A percentile compares a stretch with the other conserved stretches of the same genome.
Conservation (phyloP, 2,329 filamentous ascomycete genomes). For the Nigrograna mackinnonii region DNA sequence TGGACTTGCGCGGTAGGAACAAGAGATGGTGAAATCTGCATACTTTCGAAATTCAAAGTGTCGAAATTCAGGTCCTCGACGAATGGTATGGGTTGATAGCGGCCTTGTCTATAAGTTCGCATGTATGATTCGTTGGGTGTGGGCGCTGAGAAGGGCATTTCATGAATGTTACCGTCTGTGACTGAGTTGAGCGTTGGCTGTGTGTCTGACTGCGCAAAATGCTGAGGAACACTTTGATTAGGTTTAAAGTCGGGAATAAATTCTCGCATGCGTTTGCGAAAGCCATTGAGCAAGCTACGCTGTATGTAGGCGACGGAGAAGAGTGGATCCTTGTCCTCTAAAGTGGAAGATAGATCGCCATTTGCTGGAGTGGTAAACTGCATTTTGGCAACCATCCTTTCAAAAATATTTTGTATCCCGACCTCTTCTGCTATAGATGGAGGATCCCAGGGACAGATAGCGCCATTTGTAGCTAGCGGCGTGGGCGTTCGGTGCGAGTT, state of each 20-base stretch:
- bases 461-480: background rate
- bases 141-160: background rate
- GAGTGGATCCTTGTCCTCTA: slow-evolving; percentile 1
- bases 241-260: background rate
- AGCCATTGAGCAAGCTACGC: background rate
- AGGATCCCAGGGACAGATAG: slow-evolving; percentile 15
- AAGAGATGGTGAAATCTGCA: slow-evolving; percentile 2
- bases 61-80: background rate
- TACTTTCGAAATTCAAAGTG: slow-evolving; percentile 18
- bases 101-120: background rate
- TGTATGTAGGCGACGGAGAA: background rate
- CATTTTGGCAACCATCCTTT: slow-evolving; percentile 19
- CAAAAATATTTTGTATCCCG: slow-evolving; percentile 15
- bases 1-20: background rate
- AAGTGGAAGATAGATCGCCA: background rate
- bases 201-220: background rate
- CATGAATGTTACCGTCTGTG: background rate
- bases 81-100: slow-evolving; percentile 3
- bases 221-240: background rate
- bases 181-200: background rate
- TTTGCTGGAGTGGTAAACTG: slow-evolving; percentile 14
- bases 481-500: background rate
- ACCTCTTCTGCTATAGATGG: slow-evolving; percentile 17
- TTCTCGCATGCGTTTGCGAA: background rate
- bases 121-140: background rate